Base-by-base conservation (phyloP, 2,329 filamentous ascomycete species). In the Paracoccidioides brasiliensis region DNA sequence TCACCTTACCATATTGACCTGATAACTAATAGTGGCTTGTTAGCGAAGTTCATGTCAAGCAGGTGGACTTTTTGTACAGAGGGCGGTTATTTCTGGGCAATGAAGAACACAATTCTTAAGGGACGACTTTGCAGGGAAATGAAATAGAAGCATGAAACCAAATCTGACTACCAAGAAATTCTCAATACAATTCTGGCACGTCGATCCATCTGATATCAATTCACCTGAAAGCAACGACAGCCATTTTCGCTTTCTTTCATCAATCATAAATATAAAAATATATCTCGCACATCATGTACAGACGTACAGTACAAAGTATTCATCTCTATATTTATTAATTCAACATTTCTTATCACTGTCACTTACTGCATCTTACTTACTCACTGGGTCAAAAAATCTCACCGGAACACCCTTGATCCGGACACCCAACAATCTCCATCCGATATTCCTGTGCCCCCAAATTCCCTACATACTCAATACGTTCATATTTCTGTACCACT, bases 401-500 rank as follows among this genome's bases (percentile, higher is more conserved):
- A 55, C 44, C 3, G 51, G 55, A 33, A 56, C 55, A n/a, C 32
- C 55, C 52, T 14, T 46, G 37, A 5, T 45, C 57, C 5, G 51
- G 55, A 44, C 42, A 30, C 8, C 55, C 55, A 12, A 56, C 55
- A 42, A 56, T 52, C 42, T 56, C 55, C 15, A 42, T 54, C 43
- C 44, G 53, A 44, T 56, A 56, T 33, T 53, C 52, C 43, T 56
- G 55, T 7, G 14, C 38, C 14, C 14, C 15, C 55, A 50, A 56
- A 41, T 56, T 41, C 5, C 55, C 55, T 53, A 55, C 67, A 54
- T 59, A 66, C 63, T 82, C 79, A 6, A 89, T 74, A 9, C 76
- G 70, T 55, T 83, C 80, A 65, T 85, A 93, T 30, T 78, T 76
- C 73, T 91, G 88, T 65, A 90, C 80, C 60, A 91, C 64, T 46